A percentile compares a stretch with the other conserved stretches of the same genome.
These are phyloP conservation scores for Pyracantha coccinea DNA, from an alignment of 331 rosid species.

Conservation along the genomic window DNA sequence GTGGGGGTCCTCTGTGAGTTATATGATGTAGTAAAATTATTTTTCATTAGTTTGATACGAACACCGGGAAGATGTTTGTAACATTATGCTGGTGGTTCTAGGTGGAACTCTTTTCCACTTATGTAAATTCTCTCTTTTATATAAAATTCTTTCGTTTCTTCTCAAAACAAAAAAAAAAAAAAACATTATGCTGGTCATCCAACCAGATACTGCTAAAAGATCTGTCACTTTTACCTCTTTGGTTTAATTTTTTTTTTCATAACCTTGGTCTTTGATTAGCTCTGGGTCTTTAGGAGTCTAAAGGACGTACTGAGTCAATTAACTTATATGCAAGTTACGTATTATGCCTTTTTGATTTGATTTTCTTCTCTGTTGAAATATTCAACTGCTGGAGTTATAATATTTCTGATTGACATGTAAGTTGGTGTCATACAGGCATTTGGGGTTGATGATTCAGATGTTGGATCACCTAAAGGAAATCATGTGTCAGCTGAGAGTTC, in stretches of 20 bases:
- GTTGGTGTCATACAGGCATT: slow-evolving; percentile 35
- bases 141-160: no score
- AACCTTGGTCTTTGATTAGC: neutral
- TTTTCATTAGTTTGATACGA: neutral
- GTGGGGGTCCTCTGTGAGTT: neutral
- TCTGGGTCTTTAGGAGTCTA: neutral
- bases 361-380: neutral
- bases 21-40: neutral
- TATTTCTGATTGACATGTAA: neutral
- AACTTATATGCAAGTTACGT: neutral
- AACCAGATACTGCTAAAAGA: neutral
- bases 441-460: slow-evolving; percentile 78
- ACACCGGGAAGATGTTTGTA: neutral
- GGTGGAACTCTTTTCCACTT: no score
- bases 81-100: neutral
- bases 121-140: no score
- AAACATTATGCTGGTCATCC: neutral
- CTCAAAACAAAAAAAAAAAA: no score
- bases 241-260: neutral
- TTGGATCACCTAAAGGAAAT: slow-evolving; percentile 68
- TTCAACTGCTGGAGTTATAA: neutral
- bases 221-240: neutral
- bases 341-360: neutral
- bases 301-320: neutral
- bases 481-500: slow-evolving; percentile 48